Conservation (phyloP, 257 asterid genomes). For the Eucommia ulmoides region DNA sequence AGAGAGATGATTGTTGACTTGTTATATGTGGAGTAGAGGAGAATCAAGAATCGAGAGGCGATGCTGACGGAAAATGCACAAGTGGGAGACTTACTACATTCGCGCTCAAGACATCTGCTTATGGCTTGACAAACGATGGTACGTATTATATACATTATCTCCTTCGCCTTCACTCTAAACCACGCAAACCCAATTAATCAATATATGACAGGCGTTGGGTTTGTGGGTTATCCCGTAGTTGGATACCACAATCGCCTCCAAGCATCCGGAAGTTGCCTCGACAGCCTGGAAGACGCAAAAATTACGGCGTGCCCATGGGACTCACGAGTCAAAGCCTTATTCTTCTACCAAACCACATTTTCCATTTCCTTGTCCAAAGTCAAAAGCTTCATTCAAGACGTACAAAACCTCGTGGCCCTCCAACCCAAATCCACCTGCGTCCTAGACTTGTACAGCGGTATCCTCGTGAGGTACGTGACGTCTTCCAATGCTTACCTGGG, state of each 20-base stretch:
- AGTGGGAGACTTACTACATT: conserved; percentile 2
- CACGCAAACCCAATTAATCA: too few relatives aligned
- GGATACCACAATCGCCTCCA: conserved; percentile 18
- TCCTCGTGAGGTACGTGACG: conserved; percentile 16
- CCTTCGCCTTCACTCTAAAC: too few relatives aligned
- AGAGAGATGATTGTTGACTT: background rate
- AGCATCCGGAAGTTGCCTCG: conserved; percentile 18
- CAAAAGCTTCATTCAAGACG: conserved; percentile 13
- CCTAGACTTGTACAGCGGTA: conserved; percentile 10
- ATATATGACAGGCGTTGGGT: conserved; percentile 4
- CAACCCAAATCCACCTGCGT: conserved; percentile 11
- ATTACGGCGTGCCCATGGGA: conserved; percentile 20
- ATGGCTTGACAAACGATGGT: conserved; percentile 23
- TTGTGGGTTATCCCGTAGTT: conserved; percentile 15
- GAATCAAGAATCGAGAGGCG: conserved; percentile 8
- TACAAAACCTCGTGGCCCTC: conserved; percentile 6
- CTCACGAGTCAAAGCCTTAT: conserved; percentile 15
- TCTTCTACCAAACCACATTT: conserved; percentile 14
- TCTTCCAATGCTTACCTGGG: conserved; percentile 21
- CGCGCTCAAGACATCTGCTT: conserved; percentile 3
- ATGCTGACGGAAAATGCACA: conserved; percentile 12
- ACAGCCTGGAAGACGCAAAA: conserved; percentile 10
- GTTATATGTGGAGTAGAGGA: conserved; percentile 5
- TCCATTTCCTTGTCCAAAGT: conserved; percentile 14
- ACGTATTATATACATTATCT: too few relatives aligned